Conservation (phyloP, 495 filamentous ascomycete species). For the Trichoderma parareesei region DNA sequence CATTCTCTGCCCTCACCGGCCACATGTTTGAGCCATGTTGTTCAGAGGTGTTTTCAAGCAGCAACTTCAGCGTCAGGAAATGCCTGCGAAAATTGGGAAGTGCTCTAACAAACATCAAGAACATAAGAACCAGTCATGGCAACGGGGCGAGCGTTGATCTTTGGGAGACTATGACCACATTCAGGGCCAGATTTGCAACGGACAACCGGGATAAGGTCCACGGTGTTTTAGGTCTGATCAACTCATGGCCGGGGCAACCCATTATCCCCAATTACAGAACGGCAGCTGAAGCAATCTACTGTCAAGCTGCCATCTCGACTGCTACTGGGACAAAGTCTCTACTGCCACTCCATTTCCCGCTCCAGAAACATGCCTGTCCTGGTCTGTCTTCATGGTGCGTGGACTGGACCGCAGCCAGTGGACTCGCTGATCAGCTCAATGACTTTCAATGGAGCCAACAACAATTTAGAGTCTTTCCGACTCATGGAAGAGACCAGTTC, state of each 20-base stretch:
- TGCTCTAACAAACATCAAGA: not conserved
- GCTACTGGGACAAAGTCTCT: conserved; percentile 14
- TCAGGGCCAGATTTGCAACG: conserved; percentile 17
- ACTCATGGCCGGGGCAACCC: conserved; percentile 15
- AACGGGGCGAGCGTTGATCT: not conserved
- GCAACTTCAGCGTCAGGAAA: not conserved
- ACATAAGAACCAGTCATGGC: not conserved
- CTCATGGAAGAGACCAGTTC: not conserved
- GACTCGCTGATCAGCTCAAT: not conserved
- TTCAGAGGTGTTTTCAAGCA: not conserved
- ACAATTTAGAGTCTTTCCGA: not conserved
- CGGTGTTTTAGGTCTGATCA: conserved; percentile 20
- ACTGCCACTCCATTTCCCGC: conserved; percentile 15
- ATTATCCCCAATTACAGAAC: conserved; percentile 17
- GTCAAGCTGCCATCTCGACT: conserved; percentile 12
- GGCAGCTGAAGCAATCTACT: conserved; percentile 11
- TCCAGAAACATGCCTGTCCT: conserved; percentile 9
- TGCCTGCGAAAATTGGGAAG: not conserved
- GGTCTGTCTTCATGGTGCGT: conserved; percentile 20
- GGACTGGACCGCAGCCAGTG: conserved; percentile 16
- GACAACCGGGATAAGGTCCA: conserved; percentile 23
- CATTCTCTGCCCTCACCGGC: not conserved
- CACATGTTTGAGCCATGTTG: conserved; percentile 1
- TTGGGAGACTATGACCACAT: conserved; percentile 5
- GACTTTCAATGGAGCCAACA: not conserved